phyloP scores from a whole-genome alignment of 2,329 filamentous ascomycete species.

The Clonostachys byssicola region DNA sequence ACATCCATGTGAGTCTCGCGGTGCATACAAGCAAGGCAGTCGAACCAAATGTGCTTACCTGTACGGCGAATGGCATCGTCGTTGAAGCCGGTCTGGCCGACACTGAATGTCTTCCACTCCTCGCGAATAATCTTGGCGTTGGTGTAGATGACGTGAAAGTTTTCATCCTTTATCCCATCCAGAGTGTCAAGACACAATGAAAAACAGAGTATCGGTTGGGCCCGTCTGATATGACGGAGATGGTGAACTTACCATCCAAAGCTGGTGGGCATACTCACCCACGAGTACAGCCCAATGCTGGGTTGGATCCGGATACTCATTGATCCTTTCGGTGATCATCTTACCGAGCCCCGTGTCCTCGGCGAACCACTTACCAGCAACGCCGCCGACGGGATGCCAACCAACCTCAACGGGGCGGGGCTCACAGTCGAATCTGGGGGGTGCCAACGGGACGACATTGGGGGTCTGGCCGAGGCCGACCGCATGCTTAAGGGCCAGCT shows the following conservation, averaged over 20 bases:
- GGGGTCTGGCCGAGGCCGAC: constrained; percentile 21
- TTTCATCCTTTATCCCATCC: constrained; percentile 37
- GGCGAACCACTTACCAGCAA: constrained; percentile 54
- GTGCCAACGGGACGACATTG: constrained; percentile 20
- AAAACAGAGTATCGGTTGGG: not conserved
- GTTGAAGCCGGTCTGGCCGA: constrained; percentile 49
- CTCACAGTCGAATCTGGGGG: constrained; percentile 19
- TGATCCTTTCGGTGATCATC: constrained; percentile 50
- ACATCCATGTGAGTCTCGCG: constrained; percentile 1
- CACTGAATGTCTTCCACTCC: constrained; percentile 45
- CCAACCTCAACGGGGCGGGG: constrained; percentile 41
- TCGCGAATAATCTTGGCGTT: constrained; percentile 40
- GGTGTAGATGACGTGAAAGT: constrained; percentile 52
- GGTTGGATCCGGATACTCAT: constrained; percentile 52
- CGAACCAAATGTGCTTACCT: constrained; percentile 22
- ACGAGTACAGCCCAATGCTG: constrained; percentile 58
- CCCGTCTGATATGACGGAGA: not conserved
- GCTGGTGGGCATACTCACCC: constrained; percentile 48
- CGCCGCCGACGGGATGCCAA: constrained; percentile 54
- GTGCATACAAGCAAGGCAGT: not conserved
- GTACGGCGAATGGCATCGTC: constrained; percentile 46
- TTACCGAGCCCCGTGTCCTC: constrained; percentile 50
- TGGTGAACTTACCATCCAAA: constrained; percentile 48
- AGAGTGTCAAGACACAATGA: not conserved
- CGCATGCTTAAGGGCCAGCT: constrained; percentile 27